A percentile compares a stretch with the other conserved stretches of the same genome.
Conservation (phyloP, 768 basidiomycete species). For the Suillus bovinus region DNA sequence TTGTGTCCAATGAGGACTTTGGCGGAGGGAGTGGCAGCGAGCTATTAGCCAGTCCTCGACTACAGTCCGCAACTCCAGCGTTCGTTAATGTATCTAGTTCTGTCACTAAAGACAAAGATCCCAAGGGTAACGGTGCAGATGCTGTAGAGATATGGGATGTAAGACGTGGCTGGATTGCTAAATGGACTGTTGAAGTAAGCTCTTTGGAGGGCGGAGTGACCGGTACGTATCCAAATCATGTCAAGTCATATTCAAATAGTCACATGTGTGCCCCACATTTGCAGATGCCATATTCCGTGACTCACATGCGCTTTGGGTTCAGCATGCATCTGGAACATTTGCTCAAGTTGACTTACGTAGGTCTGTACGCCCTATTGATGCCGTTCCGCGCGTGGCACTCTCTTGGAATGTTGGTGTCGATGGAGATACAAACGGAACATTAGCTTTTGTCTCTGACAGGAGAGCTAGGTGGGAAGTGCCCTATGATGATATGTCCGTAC, state of each 20-base stretch:
- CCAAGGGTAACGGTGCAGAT: slow-evolving; percentile 35
- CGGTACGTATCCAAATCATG: slow-evolving; percentile 44
- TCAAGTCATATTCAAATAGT: background rate
- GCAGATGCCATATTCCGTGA: slow-evolving; percentile 70
- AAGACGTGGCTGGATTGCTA: slow-evolving; percentile 75
- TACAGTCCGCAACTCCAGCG: slow-evolving; percentile 24
- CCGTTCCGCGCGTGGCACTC: slow-evolving; percentile 59
- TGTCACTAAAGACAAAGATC: slow-evolving; percentile 15
- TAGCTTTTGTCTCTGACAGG: slow-evolving; percentile 68
- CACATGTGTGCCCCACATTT: background rate
- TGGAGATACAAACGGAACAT: slow-evolving; percentile 43
- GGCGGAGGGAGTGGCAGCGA: slow-evolving; percentile 32
- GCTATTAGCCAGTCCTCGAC: slow-evolving; percentile 28
- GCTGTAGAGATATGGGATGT: slow-evolving; percentile 87
- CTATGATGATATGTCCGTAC: slow-evolving; percentile 75
- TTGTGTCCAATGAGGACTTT: slow-evolving; percentile 67
- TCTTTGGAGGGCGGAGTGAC: slow-evolving; percentile 71
- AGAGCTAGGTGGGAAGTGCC: slow-evolving; percentile 61
- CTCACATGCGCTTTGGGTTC: slow-evolving; percentile 70
- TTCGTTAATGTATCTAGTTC: slow-evolving; percentile 19
- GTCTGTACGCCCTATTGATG: slow-evolving; percentile 62
- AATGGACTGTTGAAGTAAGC: slow-evolving; percentile 73
- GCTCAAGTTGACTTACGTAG: slow-evolving; percentile 76
- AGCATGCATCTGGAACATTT: slow-evolving; percentile 75
- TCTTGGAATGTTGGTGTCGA: slow-evolving; percentile 54